Evolutionary conservation across 2,329 filamentous ascomycete genomes (phyloP), one percentile per base, ranked within the genome.

Genomic region (Colletotrichum trifolii): DNA sequence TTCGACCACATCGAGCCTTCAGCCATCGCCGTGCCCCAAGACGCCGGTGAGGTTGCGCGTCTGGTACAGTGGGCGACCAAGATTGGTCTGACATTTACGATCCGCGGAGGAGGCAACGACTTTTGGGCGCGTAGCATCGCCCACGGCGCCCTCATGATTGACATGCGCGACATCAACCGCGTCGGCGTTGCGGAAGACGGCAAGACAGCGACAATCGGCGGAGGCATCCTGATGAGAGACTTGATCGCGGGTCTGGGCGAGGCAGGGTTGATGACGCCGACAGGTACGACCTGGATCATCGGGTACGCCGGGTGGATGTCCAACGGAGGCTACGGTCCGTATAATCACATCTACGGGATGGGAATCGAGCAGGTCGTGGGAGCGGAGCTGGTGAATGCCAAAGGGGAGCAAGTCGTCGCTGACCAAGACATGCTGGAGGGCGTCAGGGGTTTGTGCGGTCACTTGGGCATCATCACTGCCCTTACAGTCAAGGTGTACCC

Each of bases 281-380:
- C 42, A 4, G 57, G 48, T 2, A 46, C 15, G n/a, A 53, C 47
- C 3, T 53, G 57, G 39, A 60, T 54, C 34, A 46, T 79, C 3
- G 77, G 76, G 8, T 78, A 74, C 43, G 70, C 74, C 2, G 75
- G 76, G 1, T 80, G 78, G 77, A 72, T 74, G 8, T 73, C 70
- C 8, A 69, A 71, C 8, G 77, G 76, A 6, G 77, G 77, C 2
- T 78, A 78, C 60, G 78, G 77, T 2, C 67, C 72, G 0, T 71
- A 76, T 25, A 69, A 69, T 3, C 63, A 69, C 1, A 47, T 54
- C 2, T 73, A 69, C 57, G 78, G 78, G 4, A 58, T 79, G 1
- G 77, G 77, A 0, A 72, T 73, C 8, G 78, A 80, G 59, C 75
- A 79, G 66, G 78, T 80, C 13, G 43, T 79, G 1, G 72, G 69